Evolutionary conservation across 495 filamentous ascomycete genomes (phyloP), one percentile per base, ranked within the genome.

Genomic region (Neurospora discreta): DNA sequence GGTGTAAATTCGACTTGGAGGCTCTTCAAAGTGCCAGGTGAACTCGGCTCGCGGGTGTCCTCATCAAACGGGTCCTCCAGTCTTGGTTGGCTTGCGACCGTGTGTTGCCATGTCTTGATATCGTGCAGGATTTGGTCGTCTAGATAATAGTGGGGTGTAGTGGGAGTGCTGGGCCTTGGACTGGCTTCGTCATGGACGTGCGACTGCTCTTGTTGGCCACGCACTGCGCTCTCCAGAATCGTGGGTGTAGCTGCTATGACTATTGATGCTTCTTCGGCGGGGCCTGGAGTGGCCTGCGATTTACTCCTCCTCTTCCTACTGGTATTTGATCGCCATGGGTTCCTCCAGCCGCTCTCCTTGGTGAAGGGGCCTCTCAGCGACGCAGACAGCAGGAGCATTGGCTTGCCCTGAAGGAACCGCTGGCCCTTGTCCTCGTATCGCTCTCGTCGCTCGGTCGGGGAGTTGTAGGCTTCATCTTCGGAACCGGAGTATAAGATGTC

Each of bases 321-420:
- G 5, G 75, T 73, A 5, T 74, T 65, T 1, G 77, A 80, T 11
- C 70, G 79, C 90, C 89, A 92, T 0, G 90, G 90, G 74, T 92
- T 92, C 33, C 74, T 73, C 90, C 90, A 93, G 38, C 82, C 85
- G 1, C 83, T 80, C 8, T 78, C 71, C 75, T 73, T 78, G 18
- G 88, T 85, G 68, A 92, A 90, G 1, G 90, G 90, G 0, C 90
- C 91, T 26, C 80, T 83, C 20, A 93, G 79, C 11, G 84, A 82
- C 15, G 90, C 88, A 6, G 90, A 91, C 3, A 89, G 77, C 20
- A 94, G 85, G 70, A 87, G 84, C 1, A 90, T 73, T 3, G 85
- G 83, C 40, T 82, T 81, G 1, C 90, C 90, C 20, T 84, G 77
- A 36, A 91, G 81, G 73, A 89, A 93, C 18, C 86, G 80, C 41